phyloP scores from a whole-genome alignment of 257 asterid species.

The Solanum chiquidenum region DNA sequence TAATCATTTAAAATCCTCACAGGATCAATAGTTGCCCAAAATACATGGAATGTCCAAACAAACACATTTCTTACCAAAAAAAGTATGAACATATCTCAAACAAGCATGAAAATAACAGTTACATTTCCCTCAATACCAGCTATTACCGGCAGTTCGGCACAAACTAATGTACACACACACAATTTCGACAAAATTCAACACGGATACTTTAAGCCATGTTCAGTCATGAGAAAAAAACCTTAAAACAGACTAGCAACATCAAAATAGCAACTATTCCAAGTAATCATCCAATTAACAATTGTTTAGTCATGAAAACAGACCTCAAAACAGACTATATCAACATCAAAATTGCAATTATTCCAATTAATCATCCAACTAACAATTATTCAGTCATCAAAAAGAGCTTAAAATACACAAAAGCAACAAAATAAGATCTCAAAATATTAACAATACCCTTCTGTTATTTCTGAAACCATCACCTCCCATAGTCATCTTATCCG shows the following conservation, averaged over 20 bases:
- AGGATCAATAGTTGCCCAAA: background rate
- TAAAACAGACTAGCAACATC: background rate
- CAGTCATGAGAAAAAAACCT: background rate
- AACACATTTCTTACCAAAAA: background rate
- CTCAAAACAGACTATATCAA: background rate
- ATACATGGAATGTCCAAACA: background rate
- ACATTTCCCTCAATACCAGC: background rate
- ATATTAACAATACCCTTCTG: constrained; percentile 48
- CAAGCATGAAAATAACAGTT: background rate
- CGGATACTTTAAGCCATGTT: background rate
- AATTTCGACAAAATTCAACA: background rate
- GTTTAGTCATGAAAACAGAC: background rate
- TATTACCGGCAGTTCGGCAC: background rate
- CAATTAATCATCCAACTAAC: background rate
- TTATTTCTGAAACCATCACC: constrained; percentile 51
- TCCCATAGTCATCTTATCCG: constrained; percentile 33
- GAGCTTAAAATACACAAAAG: background rate
- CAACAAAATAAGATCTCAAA: background rate
- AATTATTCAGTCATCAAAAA: background rate
- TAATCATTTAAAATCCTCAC: background rate
- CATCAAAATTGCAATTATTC: background rate
- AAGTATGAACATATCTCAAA: background rate
- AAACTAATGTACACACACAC: background rate
- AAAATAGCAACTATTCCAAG: background rate
- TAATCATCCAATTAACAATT: background rate